Evolutionary conservation across 2,329 filamentous ascomycete species (phyloP).

Genomic region (Plectosphaerella cucumerina): DNA sequence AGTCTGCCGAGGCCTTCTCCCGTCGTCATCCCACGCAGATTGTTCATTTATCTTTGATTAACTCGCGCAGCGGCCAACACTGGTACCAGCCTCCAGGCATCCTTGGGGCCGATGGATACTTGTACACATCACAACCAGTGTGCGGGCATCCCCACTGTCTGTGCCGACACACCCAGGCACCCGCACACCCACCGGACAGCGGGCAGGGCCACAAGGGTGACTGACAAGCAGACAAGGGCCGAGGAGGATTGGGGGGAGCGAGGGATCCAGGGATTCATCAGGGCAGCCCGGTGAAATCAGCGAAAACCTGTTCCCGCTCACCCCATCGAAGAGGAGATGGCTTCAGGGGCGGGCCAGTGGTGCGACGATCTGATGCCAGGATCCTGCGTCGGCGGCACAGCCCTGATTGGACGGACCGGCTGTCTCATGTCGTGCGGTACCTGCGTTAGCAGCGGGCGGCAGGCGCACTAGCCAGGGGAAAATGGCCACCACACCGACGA

Average conservation of each 20-base stretch:
- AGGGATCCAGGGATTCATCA: no score
- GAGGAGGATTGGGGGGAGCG: no score
- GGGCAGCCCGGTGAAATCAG: background rate
- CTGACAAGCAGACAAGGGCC: no score
- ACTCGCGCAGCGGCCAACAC: no score
- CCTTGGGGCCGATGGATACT: no score
- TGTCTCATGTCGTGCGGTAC: conserved; percentile 13
- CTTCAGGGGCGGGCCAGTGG: conserved; percentile 7
- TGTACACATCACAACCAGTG: background rate
- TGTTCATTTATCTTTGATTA: no score
- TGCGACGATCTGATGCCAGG: conserved; percentile 5
- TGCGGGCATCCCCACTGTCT: background rate
- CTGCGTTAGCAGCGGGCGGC: conserved; percentile 11
- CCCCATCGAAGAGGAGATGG: background rate
- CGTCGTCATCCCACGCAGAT: no score
- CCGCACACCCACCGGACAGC: background rate
- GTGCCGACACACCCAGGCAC: background rate
- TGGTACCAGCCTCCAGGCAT: no score
- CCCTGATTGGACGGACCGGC: conserved; percentile 7
- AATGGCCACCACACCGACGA: no score
- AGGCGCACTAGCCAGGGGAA: conserved; percentile 1
- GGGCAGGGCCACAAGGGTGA: no score
- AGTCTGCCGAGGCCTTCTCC: no score
- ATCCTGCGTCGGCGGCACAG: background rate
- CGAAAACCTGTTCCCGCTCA: background rate